Evolutionary conservation across 1,284 basidiomycete species (phyloP).

Genomic region (Vanrija sp.): DNA sequence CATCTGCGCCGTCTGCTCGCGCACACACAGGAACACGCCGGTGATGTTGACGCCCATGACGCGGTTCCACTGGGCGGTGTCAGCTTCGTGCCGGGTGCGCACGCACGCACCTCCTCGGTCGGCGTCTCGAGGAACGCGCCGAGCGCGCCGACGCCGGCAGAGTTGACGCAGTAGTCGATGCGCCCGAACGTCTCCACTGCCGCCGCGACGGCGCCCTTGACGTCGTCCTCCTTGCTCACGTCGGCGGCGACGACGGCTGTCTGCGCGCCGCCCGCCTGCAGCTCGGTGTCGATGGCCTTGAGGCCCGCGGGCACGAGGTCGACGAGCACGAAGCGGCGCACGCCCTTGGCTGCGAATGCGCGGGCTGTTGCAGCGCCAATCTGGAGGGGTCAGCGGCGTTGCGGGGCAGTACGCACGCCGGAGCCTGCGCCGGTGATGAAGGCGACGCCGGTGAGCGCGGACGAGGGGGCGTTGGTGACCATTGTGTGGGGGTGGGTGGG

Average conservation of each 20-base stretch:
- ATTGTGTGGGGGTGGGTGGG: no score
- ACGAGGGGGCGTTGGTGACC: no score
- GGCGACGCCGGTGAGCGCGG: constrained; percentile 12
- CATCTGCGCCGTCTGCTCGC: constrained; percentile 20
- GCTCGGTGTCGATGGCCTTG: constrained; percentile 1
- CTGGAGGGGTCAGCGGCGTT: constrained; percentile 1
- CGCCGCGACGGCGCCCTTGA: constrained; percentile 6
- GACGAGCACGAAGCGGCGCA: constrained; percentile 1
- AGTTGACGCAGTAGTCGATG: constrained; percentile 38
- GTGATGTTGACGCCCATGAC: constrained; percentile 28
- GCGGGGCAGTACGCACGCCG: constrained; percentile 12
- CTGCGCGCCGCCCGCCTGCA: not conserved
- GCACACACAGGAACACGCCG: constrained; percentile 20
- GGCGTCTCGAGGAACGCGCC: not conserved
- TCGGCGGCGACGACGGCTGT: constrained; percentile 8
- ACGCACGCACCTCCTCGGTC: no score
- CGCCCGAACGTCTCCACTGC: constrained; percentile 24
- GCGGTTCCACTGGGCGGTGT: constrained; percentile 29
- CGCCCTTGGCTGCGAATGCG: constrained; percentile 9
- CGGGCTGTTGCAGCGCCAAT: constrained; percentile 11
- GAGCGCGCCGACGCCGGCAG: constrained; percentile 24
- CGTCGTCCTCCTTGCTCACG: constrained; percentile 12
- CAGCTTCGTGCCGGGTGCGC: no score
- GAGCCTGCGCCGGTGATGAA: constrained; percentile 23
- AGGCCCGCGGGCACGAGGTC: not conserved